A percentile compares a stretch with the other conserved stretches of the same genome.
Evolutionary conservation across 768 basidiomycete genomes (phyloP).

Genomic region (Collybia sordida): DNA sequence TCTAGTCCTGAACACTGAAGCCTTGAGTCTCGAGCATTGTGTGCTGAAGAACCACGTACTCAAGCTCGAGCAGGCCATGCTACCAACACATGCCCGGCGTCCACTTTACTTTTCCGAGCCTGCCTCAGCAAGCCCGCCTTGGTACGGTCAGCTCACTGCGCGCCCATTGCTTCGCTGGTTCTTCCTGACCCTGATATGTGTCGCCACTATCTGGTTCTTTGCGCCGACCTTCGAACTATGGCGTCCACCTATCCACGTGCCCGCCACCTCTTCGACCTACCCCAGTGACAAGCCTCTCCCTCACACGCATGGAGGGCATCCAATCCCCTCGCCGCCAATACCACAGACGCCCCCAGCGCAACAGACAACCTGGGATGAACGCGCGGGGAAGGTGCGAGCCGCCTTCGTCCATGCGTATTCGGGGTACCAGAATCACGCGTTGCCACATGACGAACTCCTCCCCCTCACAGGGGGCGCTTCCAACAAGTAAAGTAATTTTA

Average conservation of each 20-base stretch:
- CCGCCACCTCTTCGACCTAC: constrained; percentile 7
- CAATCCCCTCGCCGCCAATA: constrained; percentile 6
- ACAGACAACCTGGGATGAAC: constrained; percentile 38
- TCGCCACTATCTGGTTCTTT: constrained; percentile 19
- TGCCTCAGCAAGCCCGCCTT: not conserved
- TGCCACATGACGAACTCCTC: constrained; percentile 55
- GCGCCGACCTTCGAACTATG: constrained; percentile 1
- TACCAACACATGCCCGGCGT: not conserved
- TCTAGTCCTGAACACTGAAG: too few relatives aligned
- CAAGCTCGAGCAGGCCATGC: not conserved
- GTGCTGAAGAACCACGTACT: too few relatives aligned
- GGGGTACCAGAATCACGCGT: constrained; percentile 51
- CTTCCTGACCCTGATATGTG: constrained; percentile 17
- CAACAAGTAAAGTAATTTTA: constrained; percentile 49
- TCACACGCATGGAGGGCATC: constrained; percentile 6
- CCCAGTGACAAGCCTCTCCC: not conserved
- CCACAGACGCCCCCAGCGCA: not conserved
- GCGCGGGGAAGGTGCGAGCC: constrained; percentile 52
- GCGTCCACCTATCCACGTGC: not conserved
- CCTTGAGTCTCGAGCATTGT: too few relatives aligned
- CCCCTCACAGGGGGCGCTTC: constrained; percentile 48
- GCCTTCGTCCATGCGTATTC: constrained; percentile 64
- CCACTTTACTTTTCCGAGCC: not conserved
- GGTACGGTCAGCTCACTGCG: not conserved
- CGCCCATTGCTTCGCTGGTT: constrained; percentile 22